A percentile compares a stretch with the other conserved stretches of the same genome.
Evolutionary conservation across 192 early-diverging fungal genomes (phyloP).

Genomic region (Podila epicladia): DNA sequence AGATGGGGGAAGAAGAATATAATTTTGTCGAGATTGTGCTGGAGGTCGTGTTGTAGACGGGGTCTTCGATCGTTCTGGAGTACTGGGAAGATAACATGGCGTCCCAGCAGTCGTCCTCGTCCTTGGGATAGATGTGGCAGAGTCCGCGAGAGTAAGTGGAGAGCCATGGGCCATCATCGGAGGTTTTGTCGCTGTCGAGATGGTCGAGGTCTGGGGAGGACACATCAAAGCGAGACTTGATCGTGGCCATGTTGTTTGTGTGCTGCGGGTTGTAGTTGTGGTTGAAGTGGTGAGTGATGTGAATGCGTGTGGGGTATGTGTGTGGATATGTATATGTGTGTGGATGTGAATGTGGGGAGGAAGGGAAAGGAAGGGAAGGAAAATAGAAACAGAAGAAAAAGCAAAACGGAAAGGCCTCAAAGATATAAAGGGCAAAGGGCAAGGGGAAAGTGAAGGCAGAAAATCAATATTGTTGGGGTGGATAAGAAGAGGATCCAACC

Average conservation of each 20-base stretch:
- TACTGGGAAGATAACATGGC: conserved; percentile 9
- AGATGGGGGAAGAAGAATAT: too few relatives aligned
- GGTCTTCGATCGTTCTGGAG: background rate
- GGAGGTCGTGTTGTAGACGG: background rate
- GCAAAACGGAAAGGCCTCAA: background rate
- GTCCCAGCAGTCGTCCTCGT: conserved; percentile 39
- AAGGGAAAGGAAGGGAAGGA: background rate
- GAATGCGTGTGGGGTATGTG: background rate
- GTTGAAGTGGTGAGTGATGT: background rate
- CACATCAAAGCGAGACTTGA: conserved; percentile 10
- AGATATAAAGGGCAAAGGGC: background rate
- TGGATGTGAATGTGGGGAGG: background rate
- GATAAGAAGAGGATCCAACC: background rate
- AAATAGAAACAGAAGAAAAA: background rate
- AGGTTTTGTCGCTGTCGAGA: background rate
- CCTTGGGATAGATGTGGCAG: conserved; percentile 21
- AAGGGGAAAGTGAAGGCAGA: background rate
- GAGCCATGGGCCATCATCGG: conserved; percentile 14
- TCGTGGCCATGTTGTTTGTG: conserved; percentile 2
- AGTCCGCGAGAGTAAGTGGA: conserved; percentile 28
- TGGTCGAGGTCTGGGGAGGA: background rate
- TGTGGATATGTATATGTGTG: background rate
- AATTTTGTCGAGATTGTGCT: too few relatives aligned
- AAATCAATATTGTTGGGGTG: background rate
- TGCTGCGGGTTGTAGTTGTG: background rate